Base-by-base conservation (phyloP, 257 asterid species). In the Cinchona pubescens region DNA sequence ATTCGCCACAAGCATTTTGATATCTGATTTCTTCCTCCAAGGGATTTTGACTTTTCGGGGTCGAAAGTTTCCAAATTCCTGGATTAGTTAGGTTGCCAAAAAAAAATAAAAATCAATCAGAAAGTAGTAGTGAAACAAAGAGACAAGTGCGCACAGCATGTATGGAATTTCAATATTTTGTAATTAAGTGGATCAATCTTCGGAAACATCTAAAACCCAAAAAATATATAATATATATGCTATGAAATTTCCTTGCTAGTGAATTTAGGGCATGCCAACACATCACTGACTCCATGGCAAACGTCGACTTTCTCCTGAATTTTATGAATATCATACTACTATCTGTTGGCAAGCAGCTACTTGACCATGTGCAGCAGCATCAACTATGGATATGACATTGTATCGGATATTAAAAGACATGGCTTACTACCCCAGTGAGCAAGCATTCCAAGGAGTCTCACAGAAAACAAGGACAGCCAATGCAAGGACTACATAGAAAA, bases 361-460 rank as follows among this genome's bases (percentile, higher is more conserved):
- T 16, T 49, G 73, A 72, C 72, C 76, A 77, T 61, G 72, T 71
- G 76, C 35, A 48, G 23, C 67, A 70, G 14, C 32, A 49, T n/a
- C 45, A 51, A 12, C 7, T 0, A 12, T 23, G 30, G 27, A 34
- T 14, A 43, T 23, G 7, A 40, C 29, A 23, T 37, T 1, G 32
- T 18, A 64, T 9, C 2, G 2, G 1, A 58, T 2, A 58, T 27
- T 40, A 60, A 37, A 18, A 46, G 7, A 21, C 7, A 53, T 7
- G n/a, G 64, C 27, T 43, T 70, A n/a, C n/a, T n/a, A n/a, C 9
- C 63, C 43, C 66, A 35, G 42, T 46, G 56, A 48, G 65, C 15
- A 25, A 6, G 64, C 23, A n/a, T 10, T n/a, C 51, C 38, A 23
- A 35, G 65, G 40, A n/a, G 43, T 10, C 4, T 34, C 29, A 16